Percentiles rank a stretch among this genome's conserved stretches.
Conservation (phyloP, 1,284 basidiomycete species). For the Xanthoconium separans region DNA sequence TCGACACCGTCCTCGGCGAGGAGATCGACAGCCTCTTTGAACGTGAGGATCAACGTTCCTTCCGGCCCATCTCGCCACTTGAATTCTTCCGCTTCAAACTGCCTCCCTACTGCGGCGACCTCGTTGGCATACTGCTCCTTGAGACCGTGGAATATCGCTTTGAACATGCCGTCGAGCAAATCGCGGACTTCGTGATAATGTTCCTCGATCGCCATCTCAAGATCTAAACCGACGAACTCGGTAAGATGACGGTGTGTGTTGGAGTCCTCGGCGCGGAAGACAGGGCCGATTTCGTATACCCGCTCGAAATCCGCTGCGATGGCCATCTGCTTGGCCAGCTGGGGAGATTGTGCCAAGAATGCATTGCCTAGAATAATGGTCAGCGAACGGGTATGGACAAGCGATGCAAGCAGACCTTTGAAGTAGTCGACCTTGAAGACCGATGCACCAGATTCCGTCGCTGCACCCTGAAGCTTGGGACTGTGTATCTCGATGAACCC, state of each 20-base stretch:
- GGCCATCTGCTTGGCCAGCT: constrained; percentile 99
- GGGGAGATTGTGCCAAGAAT: constrained; percentile 95
- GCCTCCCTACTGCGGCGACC: constrained; percentile 79
- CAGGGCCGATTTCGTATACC: constrained; percentile 95
- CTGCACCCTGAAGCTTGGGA: constrained; percentile 96
- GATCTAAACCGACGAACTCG: constrained; percentile 98
- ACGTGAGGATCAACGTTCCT: constrained; percentile 80
- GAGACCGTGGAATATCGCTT: constrained; percentile 82
- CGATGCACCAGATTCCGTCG: constrained; percentile 94
- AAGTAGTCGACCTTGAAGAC: constrained; percentile 99
- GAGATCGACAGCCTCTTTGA: constrained; percentile 85
- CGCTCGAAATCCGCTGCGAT: constrained; percentile 98
- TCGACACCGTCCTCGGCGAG: constrained; percentile 83
- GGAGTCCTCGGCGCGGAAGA: constrained; percentile 98
- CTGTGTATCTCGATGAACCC: constrained; percentile 96
- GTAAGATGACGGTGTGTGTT: constrained; percentile 99
- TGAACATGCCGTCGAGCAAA: constrained; percentile 80
- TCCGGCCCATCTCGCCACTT: constrained; percentile 66
- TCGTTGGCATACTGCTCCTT: constrained; percentile 76
- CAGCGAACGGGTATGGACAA: constrained; percentile 2
- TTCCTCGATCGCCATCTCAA: constrained; percentile 98
- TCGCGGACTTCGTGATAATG: constrained; percentile 98
- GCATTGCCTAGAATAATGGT: constrained; percentile 61
- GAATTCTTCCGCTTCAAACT: constrained; percentile 91
- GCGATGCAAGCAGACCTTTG: constrained; percentile 64